Evolutionary conservation across 352 stramenopile species (phyloP), one percentile per base, ranked within the genome.

Genomic region (Phytopythium delawarense): DNA sequence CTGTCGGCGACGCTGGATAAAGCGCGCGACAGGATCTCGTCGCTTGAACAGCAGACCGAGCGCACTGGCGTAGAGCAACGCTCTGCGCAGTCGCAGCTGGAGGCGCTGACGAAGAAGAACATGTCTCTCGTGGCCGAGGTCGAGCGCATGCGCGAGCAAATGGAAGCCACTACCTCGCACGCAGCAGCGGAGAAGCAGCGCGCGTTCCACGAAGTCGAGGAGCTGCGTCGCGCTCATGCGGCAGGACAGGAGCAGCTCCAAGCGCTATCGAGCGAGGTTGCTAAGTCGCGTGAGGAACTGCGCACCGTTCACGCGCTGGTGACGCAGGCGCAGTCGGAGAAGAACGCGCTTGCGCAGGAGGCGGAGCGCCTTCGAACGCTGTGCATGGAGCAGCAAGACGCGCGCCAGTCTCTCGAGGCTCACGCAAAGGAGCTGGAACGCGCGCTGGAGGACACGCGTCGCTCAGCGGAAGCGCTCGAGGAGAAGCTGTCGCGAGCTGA

Each of bases 101-200:
- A 88, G 61, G 54, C 74, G 15, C 65, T 91, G 7, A 84, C 75
- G 18, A 82, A 78, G 46, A 90, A 92, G 69, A 89, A 91, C 42
- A 56, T 81, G 11, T 65, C 64, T 20, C 52, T 91, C 35, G 63
- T 84, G 16, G 71, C 80, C 0, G 83, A 92, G 28, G 55, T 81
- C 12, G 72, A 84, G 65, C 62, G 50, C 34, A 65, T 74, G 42
- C 72, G 75, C 7, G 79, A 89, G 61, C 74, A 86, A 53, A 40
- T 64, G 12, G 75, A 87, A 9, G 34, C 53, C 21, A 7, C 16
- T 0, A 15, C 21, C 7, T 18, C 30, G 12, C 30, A 34, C 1
- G 7, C n/a, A 1, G 39, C 25, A 23, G 30, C 23, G 20, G 37
- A 63, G 34, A 56, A 35, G 9, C 44, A 63, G 35, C 53, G 25